Evolutionary conservation across 176 grass and related monocot genomes (phyloP), one percentile per base, ranked within the genome.

Genomic region (Musa itinerans): DNA sequence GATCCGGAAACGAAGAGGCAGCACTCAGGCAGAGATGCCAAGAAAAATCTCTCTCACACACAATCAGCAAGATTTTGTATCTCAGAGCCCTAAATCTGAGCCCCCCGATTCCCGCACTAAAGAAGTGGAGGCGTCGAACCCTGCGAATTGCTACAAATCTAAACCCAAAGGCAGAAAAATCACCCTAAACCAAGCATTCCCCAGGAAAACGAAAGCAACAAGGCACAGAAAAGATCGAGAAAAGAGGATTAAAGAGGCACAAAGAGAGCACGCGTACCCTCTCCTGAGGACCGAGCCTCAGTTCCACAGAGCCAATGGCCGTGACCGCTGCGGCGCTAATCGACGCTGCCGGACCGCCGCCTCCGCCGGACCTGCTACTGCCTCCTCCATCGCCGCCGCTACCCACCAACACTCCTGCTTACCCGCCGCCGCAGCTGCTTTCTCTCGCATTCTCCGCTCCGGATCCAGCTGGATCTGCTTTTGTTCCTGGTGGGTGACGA

Each of bases 221-320:
- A 16, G 27, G 10, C 10, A 53, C 2, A 53, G 11, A 2, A 11
- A 12, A 29, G 23, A 74, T 0, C 26, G 21, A 57, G 23, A 57
- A 13, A 27, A 52, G 10, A 50, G 67, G 9, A 1, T 5, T 48
- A 27, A 9, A 14, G 21, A 17, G 25, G 25, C 52, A 14, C 2
- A 58, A 23, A 61, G 43, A 71, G 16, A 22, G 48, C 0, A 12
- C 16, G 26, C 72, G 25, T 27, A 74, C 72, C 52, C 54, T 59
- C 24, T 74, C 72, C 13, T 8, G 23, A 12, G 24, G 26, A 10
- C 20, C 51, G 20, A 74, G 26, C 29, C 72, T 74, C 9, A 53
- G 24, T 25, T 74, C 72, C 53, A 27, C 53, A 9, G 72, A 74
- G 52, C 72, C 53, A 74, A 74, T 74, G 54, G 72, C 72, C 13